These are phyloP conservation scores for Benincasa hispida DNA, from an alignment of 306 rosid species.

Conservation along the genomic window DNA sequence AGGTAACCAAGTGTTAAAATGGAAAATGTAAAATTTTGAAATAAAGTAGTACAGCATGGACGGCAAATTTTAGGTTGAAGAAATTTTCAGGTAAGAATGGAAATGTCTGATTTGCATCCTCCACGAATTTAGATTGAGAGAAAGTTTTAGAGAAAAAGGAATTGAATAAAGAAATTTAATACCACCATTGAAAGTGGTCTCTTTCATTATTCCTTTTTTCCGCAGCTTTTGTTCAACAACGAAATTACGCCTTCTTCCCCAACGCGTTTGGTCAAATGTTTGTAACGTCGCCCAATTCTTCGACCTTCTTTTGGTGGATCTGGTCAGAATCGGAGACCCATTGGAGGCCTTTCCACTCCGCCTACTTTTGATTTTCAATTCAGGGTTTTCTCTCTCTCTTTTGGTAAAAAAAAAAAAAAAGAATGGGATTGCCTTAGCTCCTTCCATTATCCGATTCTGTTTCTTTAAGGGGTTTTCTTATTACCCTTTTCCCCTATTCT, in stretches of 20 bases:
- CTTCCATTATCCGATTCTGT: constrained; percentile 1
- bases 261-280: constrained; percentile 5
- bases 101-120: neutral
- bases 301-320: constrained; percentile 37
- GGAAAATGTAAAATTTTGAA: neutral
- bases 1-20: neutral
- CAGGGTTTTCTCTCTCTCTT: neutral
- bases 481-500: neutral
- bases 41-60: neutral
- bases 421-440: constrained; percentile 13
- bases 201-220: neutral
- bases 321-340: constrained; percentile 19
- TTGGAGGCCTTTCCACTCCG: constrained; percentile 12
- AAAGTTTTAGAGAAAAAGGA: neutral
- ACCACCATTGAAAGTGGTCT: neutral
- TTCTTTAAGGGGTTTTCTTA: constrained; percentile 13
- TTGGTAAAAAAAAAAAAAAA: constrained; percentile 12
- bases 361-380: constrained; percentile 4
- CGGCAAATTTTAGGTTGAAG: neutral
- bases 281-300: constrained; percentile 1
- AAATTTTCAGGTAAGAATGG: neutral
- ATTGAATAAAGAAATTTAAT: neutral
- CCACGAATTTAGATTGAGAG: neutral
- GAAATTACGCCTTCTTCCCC: neutral
- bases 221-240: neutral